Conservation (phyloP, 352 stramenopile species). For the Globisporangium paroecandrum region DNA sequence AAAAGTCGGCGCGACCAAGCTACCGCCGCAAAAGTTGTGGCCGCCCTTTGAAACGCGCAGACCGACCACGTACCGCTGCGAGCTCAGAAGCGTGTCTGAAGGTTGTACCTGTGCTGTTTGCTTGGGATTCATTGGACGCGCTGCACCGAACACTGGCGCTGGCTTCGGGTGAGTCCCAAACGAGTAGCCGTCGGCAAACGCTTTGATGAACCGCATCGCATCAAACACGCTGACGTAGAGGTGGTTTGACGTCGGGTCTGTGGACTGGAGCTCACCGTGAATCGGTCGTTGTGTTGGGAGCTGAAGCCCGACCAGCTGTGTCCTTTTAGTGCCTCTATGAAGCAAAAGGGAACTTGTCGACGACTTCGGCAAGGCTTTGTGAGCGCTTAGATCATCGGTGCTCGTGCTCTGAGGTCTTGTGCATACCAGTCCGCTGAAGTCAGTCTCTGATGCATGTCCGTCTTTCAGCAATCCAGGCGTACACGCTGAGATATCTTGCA, state of each 20-base stretch:
- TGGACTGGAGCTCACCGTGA: not conserved
- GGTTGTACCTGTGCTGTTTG: not conserved
- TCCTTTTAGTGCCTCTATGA: not conserved
- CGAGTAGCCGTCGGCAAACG: not conserved
- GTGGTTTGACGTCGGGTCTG: not conserved
- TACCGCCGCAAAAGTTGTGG: conserved; percentile 42
- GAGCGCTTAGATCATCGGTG: not conserved
- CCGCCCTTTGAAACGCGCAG: conserved; percentile 4
- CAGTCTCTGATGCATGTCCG: not conserved
- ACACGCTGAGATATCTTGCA: not conserved
- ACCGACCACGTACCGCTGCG: conserved; percentile 2
- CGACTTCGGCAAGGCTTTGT: not conserved
- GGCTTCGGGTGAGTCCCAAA: not conserved
- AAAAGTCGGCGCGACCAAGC: conserved; percentile 36
- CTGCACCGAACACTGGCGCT: not conserved
- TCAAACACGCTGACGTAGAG: not conserved
- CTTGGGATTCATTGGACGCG: not conserved
- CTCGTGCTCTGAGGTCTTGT: not conserved
- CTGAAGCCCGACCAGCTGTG: not conserved
- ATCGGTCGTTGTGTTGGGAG: not conserved
- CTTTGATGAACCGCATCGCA: conserved; percentile 4
- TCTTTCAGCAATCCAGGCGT: not conserved
- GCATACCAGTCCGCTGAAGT: not conserved
- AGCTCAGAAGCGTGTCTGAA: not conserved
- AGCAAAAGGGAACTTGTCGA: not conserved